Evolutionary conservation across 495 filamentous ascomycete genomes (phyloP).

Genomic region (Tuber microsphaerosporum): DNA sequence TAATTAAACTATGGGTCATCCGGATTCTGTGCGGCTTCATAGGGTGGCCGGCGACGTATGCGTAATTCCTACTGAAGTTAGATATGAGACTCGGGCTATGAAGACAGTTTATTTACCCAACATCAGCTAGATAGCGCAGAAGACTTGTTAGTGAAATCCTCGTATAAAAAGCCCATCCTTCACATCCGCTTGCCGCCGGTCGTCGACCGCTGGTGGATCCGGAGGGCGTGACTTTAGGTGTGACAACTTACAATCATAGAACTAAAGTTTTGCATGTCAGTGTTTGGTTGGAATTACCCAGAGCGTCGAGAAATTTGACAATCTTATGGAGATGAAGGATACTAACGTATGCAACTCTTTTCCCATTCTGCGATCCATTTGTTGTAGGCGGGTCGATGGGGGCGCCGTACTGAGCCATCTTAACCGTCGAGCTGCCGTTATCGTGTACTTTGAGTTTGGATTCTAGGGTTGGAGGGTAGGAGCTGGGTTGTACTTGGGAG

Average conservation of each 20-base stretch:
- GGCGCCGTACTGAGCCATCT: constrained; percentile 35
- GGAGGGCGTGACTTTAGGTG: neutral
- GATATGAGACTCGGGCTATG: neutral
- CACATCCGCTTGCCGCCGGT: neutral
- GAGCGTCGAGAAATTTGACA: neutral
- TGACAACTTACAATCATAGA: constrained; percentile 41
- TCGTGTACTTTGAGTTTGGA: constrained; percentile 18
- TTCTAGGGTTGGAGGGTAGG: neutral
- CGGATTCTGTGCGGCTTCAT: constrained; percentile 99
- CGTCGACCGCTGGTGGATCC: neutral
- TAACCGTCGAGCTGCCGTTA: constrained; percentile 9
- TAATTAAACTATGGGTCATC: constrained; percentile 91
- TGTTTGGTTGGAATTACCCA: neutral
- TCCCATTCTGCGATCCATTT: constrained; percentile 35
- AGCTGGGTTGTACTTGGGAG: neutral
- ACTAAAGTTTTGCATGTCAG: constrained; percentile 28
- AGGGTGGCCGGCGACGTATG: constrained; percentile 94
- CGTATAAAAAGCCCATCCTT: neutral
- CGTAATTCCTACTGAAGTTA: constrained; percentile 50
- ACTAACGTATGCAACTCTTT: constrained; percentile 42
- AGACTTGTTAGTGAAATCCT: constrained; percentile 19
- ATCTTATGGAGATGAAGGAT: constrained; percentile 3
- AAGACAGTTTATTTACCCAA: constrained; percentile 33
- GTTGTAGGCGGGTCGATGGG: constrained; percentile 41
- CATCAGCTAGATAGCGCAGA: constrained; percentile 30